These are phyloP conservation scores for Vitis riparia DNA, from an alignment of 164 flowering plant genomes.

Conservation along the genomic window DNA sequence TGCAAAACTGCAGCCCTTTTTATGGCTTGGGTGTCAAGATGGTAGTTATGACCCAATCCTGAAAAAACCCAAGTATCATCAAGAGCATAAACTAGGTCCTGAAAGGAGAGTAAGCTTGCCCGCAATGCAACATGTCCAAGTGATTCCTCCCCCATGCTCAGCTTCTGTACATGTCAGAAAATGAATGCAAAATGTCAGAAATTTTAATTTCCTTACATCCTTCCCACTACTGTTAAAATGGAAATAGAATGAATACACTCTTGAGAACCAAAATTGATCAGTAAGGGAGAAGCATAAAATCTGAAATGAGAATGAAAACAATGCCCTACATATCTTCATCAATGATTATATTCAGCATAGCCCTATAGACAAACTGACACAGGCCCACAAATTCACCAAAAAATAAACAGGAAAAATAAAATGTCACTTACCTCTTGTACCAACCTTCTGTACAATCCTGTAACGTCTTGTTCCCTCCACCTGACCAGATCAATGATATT, in stretches of 20 bases:
- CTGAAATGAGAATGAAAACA: too few species aligned
- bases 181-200: constrained; percentile 2
- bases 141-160: constrained; percentile 19
- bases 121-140: constrained; percentile 38
- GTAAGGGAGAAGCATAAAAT: too few species aligned
- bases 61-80: constrained; percentile 62
- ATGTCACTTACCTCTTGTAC: constrained; percentile 50
- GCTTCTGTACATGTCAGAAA: constrained; percentile 22
- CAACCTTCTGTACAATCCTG: constrained; percentile 45
- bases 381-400: too few species aligned
- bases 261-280: neutral
- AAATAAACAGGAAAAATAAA: neutral
- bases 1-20: constrained; percentile 74
- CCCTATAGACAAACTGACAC: too few species aligned
- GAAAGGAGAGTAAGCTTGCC: constrained; percentile 71
- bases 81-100: constrained; percentile 54
- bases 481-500: constrained; percentile 73
- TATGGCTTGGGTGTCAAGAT: constrained; percentile 33
- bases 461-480: constrained; percentile 75
- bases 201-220: neutral
- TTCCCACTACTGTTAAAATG: too few species aligned
- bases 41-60: constrained; percentile 81
- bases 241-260: neutral
- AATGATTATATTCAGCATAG: too few species aligned
- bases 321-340: too few species aligned